Percentiles rank a stretch among this genome's conserved stretches.
These are phyloP conservation scores for Lycium ferocissimum DNA, from an alignment of 257 asterid species.

Conservation along the genomic window DNA sequence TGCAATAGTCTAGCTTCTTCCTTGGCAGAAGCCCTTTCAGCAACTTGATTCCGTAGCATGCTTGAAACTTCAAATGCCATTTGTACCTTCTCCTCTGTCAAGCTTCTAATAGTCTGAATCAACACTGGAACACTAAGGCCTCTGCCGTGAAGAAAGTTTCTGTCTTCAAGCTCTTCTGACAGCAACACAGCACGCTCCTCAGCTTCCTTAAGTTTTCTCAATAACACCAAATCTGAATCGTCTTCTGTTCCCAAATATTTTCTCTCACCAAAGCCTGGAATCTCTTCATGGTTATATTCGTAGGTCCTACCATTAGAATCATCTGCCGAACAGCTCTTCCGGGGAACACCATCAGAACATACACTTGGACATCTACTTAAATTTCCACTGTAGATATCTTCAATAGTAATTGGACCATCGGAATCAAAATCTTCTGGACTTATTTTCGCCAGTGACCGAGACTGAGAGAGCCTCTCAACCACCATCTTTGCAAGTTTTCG, in stretches of 20 bases:
- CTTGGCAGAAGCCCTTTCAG: slow-evolving; percentile 74
- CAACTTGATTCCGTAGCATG: slow-evolving; percentile 68
- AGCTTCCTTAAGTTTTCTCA: slow-evolving; percentile 68
- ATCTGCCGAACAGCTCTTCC: slow-evolving; percentile 43
- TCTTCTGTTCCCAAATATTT: slow-evolving; percentile 42
- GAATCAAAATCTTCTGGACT: slow-evolving; percentile 60
- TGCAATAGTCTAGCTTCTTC: slow-evolving; percentile 59
- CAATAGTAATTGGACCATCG: slow-evolving; percentile 83
- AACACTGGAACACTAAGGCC: slow-evolving; percentile 63
- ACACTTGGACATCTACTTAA: slow-evolving; percentile 56
- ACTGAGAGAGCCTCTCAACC: slow-evolving; percentile 92
- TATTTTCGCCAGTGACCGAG: slow-evolving; percentile 56
- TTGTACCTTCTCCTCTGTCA: slow-evolving; percentile 73
- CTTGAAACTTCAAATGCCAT: slow-evolving; percentile 75
- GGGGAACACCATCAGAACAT: slow-evolving; percentile 55
- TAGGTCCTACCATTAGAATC: slow-evolving; percentile 51
- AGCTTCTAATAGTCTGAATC: slow-evolving; percentile 64
- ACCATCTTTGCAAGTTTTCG: slow-evolving; percentile 82
- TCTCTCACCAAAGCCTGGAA: slow-evolving; percentile 49
- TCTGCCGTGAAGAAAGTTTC: slow-evolving; percentile 55
- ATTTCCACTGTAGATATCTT: slow-evolving; percentile 73
- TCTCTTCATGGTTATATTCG: slow-evolving; percentile 52
- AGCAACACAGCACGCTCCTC: slow-evolving; percentile 69
- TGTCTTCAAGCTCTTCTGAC: slow-evolving; percentile 71
- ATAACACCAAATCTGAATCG: slow-evolving; percentile 58